Conservation (phyloP, 78 protist species). For the Mantamonas sphyraenae region DNA sequence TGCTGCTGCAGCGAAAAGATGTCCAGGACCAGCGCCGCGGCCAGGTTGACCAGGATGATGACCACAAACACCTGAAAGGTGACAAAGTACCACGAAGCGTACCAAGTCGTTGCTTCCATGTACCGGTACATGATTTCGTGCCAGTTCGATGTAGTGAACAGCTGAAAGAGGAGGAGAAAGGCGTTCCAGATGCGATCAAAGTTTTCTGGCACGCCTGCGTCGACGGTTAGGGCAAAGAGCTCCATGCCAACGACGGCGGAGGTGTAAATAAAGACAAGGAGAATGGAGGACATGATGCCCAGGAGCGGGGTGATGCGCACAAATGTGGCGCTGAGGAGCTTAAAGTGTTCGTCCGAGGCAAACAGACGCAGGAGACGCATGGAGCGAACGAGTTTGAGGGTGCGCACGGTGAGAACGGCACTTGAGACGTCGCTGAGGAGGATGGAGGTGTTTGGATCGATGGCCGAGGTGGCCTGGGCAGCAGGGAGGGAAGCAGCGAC, state of each 20-base stretch:
- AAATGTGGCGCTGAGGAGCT: not conserved
- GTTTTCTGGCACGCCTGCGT: not conserved
- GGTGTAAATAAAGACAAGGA: not conserved
- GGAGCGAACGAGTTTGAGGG: not conserved
- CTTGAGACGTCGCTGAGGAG: too few relatives aligned
- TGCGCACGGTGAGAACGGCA: too few relatives aligned
- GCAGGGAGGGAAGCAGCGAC: not conserved
- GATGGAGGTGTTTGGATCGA: too few relatives aligned
- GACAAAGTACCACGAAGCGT: not conserved
- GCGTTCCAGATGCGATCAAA: not conserved
- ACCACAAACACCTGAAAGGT: not conserved
- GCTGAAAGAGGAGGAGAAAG: too few relatives aligned
- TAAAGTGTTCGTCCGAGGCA: not conserved
- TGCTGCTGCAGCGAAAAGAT: not conserved
- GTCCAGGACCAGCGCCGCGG: not conserved
- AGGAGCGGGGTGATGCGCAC: not conserved
- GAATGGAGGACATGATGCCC: not conserved
- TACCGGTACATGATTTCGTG: not conserved
- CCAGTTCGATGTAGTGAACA: slow-evolving; percentile 2
- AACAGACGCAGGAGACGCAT: not conserved
- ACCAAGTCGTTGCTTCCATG: not conserved
- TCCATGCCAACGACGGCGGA: not conserved
- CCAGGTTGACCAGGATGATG: not conserved
- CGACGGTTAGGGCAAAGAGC: not conserved
- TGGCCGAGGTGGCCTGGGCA: not conserved